Evolutionary conservation across 2,329 filamentous ascomycete species (phyloP), one percentile per base, ranked within the genome.

Genomic region (Fusarium proliferatum): DNA sequence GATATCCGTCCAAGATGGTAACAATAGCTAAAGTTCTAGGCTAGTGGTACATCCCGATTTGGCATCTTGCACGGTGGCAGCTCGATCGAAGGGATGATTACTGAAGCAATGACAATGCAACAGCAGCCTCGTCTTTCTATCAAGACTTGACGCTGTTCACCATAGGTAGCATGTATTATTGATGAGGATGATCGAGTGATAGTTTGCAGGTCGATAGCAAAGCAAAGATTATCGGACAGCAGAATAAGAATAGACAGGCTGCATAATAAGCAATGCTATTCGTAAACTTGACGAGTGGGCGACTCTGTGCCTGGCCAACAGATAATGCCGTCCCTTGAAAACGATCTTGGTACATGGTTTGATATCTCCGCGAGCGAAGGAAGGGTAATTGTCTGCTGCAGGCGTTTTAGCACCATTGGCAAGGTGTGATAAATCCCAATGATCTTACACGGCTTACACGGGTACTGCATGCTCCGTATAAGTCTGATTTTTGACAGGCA

Each of bases 401-500:
- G 42, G n/a, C 30, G 39, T 51, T 49, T 58, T 30, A 64, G 39
- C 34, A 43, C 46, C 58, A 46, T 56, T 21, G n/a, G 43, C 57
- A 42, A 69, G 58, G 43, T 30, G 38, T 46, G 51, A 51, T 45
- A 36, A 16, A 67, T 60, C 48, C 38, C 38, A 23, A 39, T 41
- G 48, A 39, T 55, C 16, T 43, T 26, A 23, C 39, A 49, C 33
- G 41, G 56, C 16, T 43, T 26, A 33, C 43, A 49, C 33, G 36
- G 56, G 28, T 43, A 38, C 39, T 36, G 26, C 41, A 60, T 56
- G 46, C 61, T 67, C 52, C 42, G 33, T 52, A 15, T 49, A 57
- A 69, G 34, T 58, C 53, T 26, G 52, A 49, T 28, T 64, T 49
- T 61, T 66, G 53, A 63, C 46, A 49, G 52, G 46, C 28, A 64